Conservation (phyloP, 2,329 filamentous ascomycete genomes). For the Pyrenophora graminea region DNA sequence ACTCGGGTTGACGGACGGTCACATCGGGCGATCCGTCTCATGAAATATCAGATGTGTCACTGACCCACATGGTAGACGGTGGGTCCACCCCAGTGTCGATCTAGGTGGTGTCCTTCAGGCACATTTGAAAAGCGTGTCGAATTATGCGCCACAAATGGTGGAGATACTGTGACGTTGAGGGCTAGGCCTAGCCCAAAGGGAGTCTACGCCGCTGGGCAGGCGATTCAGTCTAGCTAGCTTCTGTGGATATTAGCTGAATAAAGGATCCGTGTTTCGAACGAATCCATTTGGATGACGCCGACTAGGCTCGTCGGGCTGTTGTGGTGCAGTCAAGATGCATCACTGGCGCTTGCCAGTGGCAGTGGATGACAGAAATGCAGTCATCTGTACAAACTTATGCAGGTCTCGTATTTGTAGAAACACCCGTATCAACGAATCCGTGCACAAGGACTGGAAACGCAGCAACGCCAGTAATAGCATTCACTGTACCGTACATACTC, state of each 20-base stretch:
- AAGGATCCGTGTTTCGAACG: not conserved
- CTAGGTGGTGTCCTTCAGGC: conserved; percentile 1
- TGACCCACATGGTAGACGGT: conserved; percentile 7
- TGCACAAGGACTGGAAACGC: not conserved
- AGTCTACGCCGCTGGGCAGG: not conserved
- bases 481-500: not conserved
- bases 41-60: conserved; percentile 5
- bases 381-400: too few relatives aligned
- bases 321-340: not conserved
- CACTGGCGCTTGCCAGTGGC: not conserved
- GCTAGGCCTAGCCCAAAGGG: conserved; percentile 5
- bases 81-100: conserved; percentile 8
- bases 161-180: conserved; percentile 5
- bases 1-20: conserved; percentile 6
- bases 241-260: not conserved
- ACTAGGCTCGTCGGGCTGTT: not conserved
- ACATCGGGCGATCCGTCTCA: conserved; percentile 8
- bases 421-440: not conserved
- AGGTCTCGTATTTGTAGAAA: not conserved
- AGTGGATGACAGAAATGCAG: not conserved
- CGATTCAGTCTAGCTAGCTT: conserved; percentile 2
- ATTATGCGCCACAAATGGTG: conserved; percentile 10
- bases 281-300: not conserved
- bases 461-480: not conserved
- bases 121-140: conserved; percentile 2